Base-by-base conservation (phyloP, 371 early-diverging fungal genomes). In the Mortierella polycephala region DNA sequence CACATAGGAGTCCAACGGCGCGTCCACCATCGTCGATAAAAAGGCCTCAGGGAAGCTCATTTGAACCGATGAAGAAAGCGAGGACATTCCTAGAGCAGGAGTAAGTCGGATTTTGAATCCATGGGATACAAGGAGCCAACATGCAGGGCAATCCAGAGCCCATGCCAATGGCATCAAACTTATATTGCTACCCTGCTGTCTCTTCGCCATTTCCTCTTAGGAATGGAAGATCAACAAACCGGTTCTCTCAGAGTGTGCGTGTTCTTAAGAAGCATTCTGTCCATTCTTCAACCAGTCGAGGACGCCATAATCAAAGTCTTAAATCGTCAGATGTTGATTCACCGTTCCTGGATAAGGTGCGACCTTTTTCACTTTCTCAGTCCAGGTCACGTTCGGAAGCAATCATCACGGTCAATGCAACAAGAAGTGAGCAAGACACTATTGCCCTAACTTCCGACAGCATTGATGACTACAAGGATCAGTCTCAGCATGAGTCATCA, bases 211-310 rank as follows among this genome's bases (percentile, higher is more conserved):
- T 20, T 56, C 14, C 20, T 16, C 23, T 14, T 58, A 73, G 67
- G 16, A 51, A 62, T 41, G 54, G 41, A 16, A 62, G 30, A 41
- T 53, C 67, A 9, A 59, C 12, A 58, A 73, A 73, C 60, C 73
- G 59, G 30, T 73, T 73, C 39, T 73, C 73, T 7, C 73, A 73
- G 49, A 73, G 72, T 23, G 64, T 64, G 9, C 67, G 67, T 44
- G 55, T 62, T 1, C 53, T 67, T 16, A 57, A 53, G 0, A 40
- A 21, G 37, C 67, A 63, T 39, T 14, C 65, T 51, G 30, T 4
- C 4, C 30, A 30, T 4, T 4, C 30, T 30, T 30, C 30, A 30
- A 30, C 30, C 30, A 30, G 30, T 30, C 30, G 30, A 30, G 30
- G 30, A 30, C 30, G 30, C 30, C 30, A 4, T 30, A 30, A 30